These are phyloP conservation scores for Ganoderma leucocontextum DNA, from an alignment of 1,284 basidiomycete genomes.

Conservation along the genomic window DNA sequence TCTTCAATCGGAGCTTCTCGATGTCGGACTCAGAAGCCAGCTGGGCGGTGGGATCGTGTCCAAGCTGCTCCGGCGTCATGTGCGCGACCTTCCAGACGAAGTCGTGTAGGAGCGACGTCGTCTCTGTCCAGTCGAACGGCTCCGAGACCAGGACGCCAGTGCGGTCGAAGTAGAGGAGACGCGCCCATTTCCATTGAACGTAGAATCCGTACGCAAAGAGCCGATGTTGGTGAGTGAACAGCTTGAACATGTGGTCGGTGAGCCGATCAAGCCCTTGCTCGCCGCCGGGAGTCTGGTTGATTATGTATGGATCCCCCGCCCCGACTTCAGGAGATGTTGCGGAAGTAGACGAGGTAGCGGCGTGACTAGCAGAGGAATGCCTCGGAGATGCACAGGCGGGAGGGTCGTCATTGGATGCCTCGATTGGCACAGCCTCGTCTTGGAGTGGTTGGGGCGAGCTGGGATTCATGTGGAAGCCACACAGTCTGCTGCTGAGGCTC, in stretches of 20 bases:
- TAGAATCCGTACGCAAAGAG: constrained; percentile 1
- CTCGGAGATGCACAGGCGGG: too few relatives aligned
- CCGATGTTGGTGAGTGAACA: constrained; percentile 15
- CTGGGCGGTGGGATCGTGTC: constrained; percentile 27
- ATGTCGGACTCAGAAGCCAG: background rate
- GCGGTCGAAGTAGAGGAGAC: constrained; percentile 22
- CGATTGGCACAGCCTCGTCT: background rate
- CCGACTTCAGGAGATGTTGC: too few relatives aligned
- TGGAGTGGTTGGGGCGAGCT: background rate
- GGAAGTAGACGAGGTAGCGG: too few relatives aligned
- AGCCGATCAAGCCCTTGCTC: background rate
- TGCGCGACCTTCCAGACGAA: constrained; percentile 24
- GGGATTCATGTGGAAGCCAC: background rate
- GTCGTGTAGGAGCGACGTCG: background rate
- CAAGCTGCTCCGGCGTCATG: constrained; percentile 16
- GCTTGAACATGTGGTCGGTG: background rate
- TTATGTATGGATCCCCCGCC: background rate
- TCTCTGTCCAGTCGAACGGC: constrained; percentile 16
- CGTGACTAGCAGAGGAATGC: too few relatives aligned
- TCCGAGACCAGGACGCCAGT: constrained; percentile 15
- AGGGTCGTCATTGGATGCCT: too few relatives aligned
- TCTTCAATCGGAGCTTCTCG: background rate
- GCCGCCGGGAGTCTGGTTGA: too few relatives aligned
- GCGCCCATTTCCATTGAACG: constrained; percentile 1
- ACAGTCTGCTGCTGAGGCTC: background rate